Conservation (phyloP, 164 flowering plant genomes). For the Macadamia integrifolia region DNA sequence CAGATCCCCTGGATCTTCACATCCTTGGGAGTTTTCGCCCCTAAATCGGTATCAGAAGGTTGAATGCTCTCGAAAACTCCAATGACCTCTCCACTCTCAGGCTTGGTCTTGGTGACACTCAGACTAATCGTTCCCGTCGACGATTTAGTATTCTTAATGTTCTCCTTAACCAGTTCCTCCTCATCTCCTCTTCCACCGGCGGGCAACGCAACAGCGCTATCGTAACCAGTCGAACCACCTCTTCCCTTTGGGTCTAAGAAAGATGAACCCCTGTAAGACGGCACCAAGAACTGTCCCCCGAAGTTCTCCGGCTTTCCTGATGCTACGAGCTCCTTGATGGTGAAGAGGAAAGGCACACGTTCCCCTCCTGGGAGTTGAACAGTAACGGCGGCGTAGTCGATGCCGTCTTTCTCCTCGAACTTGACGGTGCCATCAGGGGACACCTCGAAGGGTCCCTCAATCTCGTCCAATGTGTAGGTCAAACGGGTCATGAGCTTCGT, state of each 20-base stretch:
- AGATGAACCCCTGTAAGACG: conserved; percentile 72
- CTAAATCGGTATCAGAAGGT: conserved; percentile 84
- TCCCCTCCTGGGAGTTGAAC: conserved; percentile 81
- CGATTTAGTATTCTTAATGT: conserved; percentile 47
- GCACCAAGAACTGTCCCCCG: conserved; percentile 55
- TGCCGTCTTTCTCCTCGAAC: conserved; percentile 74
- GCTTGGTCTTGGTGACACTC: conserved; percentile 58
- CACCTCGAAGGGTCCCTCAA: conserved; percentile 80
- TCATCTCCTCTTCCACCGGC: conserved; percentile 85
- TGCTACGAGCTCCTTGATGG: conserved; percentile 64
- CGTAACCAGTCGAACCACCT: conserved; percentile 76
- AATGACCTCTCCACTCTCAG: conserved; percentile 68
- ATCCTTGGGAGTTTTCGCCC: conserved; percentile 66
- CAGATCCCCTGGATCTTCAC: conserved; percentile 77
- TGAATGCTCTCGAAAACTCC: conserved; percentile 72
- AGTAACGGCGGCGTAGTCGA: conserved; percentile 75
- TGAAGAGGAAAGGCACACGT: conserved; percentile 76
- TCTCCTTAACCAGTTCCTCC: conserved; percentile 67
- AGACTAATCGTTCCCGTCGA: conserved; percentile 59
- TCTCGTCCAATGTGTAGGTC: conserved; percentile 79
- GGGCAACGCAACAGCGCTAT: conserved; percentile 71
- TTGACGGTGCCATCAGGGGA: conserved; percentile 53
- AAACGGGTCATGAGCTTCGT: conserved; percentile 85
- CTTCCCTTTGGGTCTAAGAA: conserved; percentile 85
- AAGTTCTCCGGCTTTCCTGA: conserved; percentile 64